A percentile compares a stretch with the other conserved stretches of the same genome.
phyloP scores from a whole-genome alignment of 164 flowering plant genomes.

The Protea cynaroides region DNA sequence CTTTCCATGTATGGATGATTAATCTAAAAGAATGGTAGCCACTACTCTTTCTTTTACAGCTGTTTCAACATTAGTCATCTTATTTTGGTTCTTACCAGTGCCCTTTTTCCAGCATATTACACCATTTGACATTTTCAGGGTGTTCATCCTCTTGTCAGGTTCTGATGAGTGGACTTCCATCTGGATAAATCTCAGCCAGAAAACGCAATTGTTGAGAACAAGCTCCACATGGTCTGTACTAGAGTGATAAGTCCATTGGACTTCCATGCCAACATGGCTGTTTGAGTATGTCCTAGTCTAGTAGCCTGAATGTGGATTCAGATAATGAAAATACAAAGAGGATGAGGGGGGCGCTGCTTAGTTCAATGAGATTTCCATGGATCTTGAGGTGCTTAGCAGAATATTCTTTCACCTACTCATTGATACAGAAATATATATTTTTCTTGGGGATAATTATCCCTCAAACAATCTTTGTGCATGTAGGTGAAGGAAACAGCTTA shows the following conservation, averaged over 20 bases:
- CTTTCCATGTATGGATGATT: not conserved
- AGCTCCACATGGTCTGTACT: not conserved
- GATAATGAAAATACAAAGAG: too few relatives aligned
- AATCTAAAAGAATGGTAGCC: not conserved
- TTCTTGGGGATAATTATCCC: too few relatives aligned
- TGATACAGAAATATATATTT: too few relatives aligned
- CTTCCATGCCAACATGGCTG: not conserved
- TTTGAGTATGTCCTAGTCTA: not conserved
- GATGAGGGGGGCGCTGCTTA: too few relatives aligned
- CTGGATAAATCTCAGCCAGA: not conserved
- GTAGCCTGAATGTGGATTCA: too few relatives aligned
- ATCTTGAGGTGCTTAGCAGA: too few relatives aligned
- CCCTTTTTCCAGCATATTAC: not conserved
- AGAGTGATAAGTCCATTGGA: not conserved
- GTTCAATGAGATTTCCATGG: too few relatives aligned
- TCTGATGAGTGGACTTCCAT: conserved; percentile 3
- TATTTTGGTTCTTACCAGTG: not conserved
- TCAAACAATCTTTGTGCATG: too few relatives aligned
- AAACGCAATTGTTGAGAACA: not conserved
- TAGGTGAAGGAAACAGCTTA: too few relatives aligned
- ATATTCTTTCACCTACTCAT: too few relatives aligned
- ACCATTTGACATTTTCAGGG: not conserved
- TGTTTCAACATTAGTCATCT: not conserved
- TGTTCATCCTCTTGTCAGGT: not conserved
- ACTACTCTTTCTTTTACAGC: not conserved